These are phyloP conservation scores for Linum lewisii DNA, from an alignment of 345 rosid genomes.

Conservation along the genomic window DNA sequence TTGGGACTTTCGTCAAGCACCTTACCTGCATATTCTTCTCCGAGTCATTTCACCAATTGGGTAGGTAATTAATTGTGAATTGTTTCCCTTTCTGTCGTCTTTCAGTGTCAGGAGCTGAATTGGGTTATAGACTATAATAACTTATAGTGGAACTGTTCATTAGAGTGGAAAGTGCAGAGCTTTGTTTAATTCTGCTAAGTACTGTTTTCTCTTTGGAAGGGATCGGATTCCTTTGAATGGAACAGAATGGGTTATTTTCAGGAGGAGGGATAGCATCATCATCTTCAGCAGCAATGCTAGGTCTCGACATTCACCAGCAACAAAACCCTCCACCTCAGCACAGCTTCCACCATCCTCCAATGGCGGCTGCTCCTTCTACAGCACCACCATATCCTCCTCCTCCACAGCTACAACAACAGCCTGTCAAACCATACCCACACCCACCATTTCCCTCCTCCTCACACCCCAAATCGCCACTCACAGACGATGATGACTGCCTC, in stretches of 20 bases:
- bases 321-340: conserved; percentile 27
- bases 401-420: conserved; percentile 36
- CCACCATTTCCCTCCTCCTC: conserved; percentile 28
- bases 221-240: background rate
- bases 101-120: no score
- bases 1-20: no score
- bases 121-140: no score
- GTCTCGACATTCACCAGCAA: conserved; percentile 70
- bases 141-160: no score
- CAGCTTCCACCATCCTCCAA: conserved; percentile 37
- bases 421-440: conserved; percentile 24
- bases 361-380: conserved; percentile 33
- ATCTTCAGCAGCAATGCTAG: conserved; percentile 46
- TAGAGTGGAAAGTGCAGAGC: no score
- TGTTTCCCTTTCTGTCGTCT: no score
- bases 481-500: conserved; percentile 64
- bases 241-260: conserved; percentile 41
- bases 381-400: conserved; percentile 33
- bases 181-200: no score
- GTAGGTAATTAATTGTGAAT: background rate
- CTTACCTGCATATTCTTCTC: no score
- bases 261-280: conserved; percentile 31
- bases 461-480: conserved; percentile 47
- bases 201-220: no score
- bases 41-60: background rate